phyloP scores from a whole-genome alignment of 169 alveolate genomes.

The Neospora caninum region DNA sequence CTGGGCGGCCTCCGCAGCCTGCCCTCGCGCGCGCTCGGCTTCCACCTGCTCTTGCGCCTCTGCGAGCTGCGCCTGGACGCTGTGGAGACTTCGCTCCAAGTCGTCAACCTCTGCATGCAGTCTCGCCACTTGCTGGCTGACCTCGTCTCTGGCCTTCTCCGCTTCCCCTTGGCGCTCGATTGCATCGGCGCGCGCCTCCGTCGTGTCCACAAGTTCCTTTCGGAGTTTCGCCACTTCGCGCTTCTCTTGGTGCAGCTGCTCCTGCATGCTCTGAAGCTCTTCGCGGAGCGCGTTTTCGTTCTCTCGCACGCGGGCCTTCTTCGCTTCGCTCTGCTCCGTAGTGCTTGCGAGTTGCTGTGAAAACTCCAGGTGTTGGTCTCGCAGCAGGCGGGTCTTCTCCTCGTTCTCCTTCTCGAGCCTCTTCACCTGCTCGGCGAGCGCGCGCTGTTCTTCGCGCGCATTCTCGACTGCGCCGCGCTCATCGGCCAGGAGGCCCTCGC shows the following conservation, averaged over 20 bases:
- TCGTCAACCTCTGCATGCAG: neutral
- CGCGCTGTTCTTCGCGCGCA: neutral
- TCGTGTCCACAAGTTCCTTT: neutral
- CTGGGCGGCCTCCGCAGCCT: neutral
- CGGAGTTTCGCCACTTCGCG: neutral
- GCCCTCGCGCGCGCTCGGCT: neutral
- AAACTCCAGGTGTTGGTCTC: neutral
- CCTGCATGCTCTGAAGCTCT: neutral
- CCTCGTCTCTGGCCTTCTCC: slow-evolving; percentile 13
- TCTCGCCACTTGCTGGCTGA: neutral
- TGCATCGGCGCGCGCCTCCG: neutral
- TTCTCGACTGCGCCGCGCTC: neutral
- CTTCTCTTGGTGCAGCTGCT: neutral
- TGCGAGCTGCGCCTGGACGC: neutral
- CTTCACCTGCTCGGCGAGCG: neutral
- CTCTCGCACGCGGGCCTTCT: neutral
- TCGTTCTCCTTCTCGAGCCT: neutral
- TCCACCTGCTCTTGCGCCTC: neutral
- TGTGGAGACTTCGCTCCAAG: neutral
- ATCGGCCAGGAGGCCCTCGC: neutral
- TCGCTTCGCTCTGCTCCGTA: neutral
- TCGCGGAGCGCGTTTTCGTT: neutral
- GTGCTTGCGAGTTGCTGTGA: neutral
- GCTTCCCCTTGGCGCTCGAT: neutral
- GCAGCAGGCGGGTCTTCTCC: neutral